Base-by-base conservation (phyloP, 257 asterid species). In the Penstemon eatonii region DNA sequence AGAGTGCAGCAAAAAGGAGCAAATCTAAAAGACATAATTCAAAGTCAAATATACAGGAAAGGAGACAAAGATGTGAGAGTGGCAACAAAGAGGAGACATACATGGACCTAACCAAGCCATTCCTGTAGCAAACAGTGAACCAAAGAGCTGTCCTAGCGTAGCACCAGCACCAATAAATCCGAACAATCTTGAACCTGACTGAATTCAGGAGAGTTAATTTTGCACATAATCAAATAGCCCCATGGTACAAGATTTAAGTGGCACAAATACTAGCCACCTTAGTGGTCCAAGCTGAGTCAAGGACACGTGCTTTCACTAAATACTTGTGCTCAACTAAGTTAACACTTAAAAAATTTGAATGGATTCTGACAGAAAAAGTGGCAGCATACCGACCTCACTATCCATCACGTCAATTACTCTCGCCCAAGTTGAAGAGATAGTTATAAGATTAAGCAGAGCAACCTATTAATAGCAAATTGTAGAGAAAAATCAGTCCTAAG, bases 91-190 rank as follows among this genome's bases (percentile, higher is more conserved):
- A 72, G 79, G 67, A 65, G 47, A 80, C 92, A 59, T 85, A 94
- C 99, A 86, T 77, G 97, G 97, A 73, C 99, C 99, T 74, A 94
- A 79, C 91, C 99, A 87, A 79, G 97, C 99, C 96, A 87, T 83
- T 73, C 86, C 95, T 10, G 96, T 79, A 37, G 99, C 97, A 78
- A 94, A 89, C 42, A 94, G 78, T n/a, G 96, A 94, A 78, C 99
- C 99, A 82, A 84, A 79, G 66, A 94, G 96, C 86, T 94, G 97
- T 8, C 96, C 99, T 68, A 94, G 65, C n/a, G 99, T 94, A 71
- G 99, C 97, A 64, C 99, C 99, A 79, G 97, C 99, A 66, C 99
- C 99, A 81, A 91, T 87, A 83, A 94, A 94, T 66, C 99, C 99
- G 75, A 94, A 94, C 88, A 94, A 81, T 89, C 99, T 87, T 79